phyloP scores from a whole-genome alignment of 345 rosid species.

The Eucalyptus victrix region DNA sequence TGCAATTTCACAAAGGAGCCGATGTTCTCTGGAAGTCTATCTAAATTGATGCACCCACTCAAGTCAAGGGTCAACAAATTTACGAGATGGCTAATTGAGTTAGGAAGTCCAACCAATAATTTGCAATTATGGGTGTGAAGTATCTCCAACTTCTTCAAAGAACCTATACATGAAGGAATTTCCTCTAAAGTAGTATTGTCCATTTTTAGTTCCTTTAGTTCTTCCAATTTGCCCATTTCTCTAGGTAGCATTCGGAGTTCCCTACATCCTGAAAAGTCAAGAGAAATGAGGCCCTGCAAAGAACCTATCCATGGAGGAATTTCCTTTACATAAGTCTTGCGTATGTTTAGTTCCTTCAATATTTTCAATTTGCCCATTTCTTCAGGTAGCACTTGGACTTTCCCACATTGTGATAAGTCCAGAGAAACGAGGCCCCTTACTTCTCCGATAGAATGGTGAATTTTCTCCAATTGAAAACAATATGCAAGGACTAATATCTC shows the following conservation, averaged over 20 bases:
- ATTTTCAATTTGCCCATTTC: no score
- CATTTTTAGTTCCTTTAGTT: not conserved
- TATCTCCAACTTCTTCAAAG: not conserved
- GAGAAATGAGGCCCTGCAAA: not conserved
- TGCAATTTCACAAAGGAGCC: not conserved
- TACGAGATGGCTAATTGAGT: no score
- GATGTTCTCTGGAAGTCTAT: not conserved
- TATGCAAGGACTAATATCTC: not conserved
- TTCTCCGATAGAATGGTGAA: not conserved
- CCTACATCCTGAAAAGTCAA: not conserved
- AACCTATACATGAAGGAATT: not conserved
- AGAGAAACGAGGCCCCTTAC: no score
- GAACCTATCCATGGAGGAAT: no score
- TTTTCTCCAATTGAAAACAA: no score
- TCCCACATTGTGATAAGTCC: no score
- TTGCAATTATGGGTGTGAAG: not conserved
- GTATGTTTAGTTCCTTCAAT: no score
- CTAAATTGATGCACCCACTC: not conserved
- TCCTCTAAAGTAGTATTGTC: not conserved
- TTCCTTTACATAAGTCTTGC: no score
- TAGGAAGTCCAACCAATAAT: not conserved
- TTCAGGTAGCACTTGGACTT: no score
- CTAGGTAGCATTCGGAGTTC: not conserved
- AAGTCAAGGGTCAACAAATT: not conserved
- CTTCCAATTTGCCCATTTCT: not conserved